Evolutionary conservation across 805 yeast species (phyloP), one percentile per base, ranked within the genome.

Genomic region (Wickerhamomyces subpelliculosus): DNA sequence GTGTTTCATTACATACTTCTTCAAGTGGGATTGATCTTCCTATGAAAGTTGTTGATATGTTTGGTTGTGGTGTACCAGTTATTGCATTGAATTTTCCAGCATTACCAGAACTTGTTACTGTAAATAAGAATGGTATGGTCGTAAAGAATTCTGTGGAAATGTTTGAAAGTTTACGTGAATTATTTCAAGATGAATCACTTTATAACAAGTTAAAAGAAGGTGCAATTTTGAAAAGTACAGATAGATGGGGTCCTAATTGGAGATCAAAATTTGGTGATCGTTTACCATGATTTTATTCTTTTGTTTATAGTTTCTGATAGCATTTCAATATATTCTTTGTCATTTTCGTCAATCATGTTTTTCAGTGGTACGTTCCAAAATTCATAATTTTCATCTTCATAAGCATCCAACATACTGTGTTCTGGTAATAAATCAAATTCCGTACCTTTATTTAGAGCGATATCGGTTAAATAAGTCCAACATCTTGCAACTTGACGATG

Each of bases 51-150:
- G 81, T 90, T 6, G 99, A 93, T 54, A 78, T 90, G 73, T 89
- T 90, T 66, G 98, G 98, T 0, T 84, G 93, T 46, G 97, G 97
- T 0, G 65, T 93, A 11, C 99, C 98, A 1, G 97, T 88, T 0
- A 66, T 89, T 3, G 76, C 96, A 0, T 65, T 89, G 41, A 65
- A 70, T 27, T 93, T 86, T 56, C 77, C 82, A 0, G 90, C 95
- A 2, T 70, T 90, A 12, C 65, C 67, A 7, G 98, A 93, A 56
- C 64, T 93, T 32, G 90, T 93, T 1, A 65, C 72, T 33, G 73
- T 80, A 34, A 73, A 73, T 2, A 65, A 61, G 1, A 88, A 89
- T 54, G 99, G 99, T 1, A 48, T 82, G 27, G 57, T 72, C 13
- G 73, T 83, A 47, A 44, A 55, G 0, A 64, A 64, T 38, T 61